Conservation (phyloP, 2,329 filamentous ascomycete genomes). For the Furcasterigmium furcatum region DNA sequence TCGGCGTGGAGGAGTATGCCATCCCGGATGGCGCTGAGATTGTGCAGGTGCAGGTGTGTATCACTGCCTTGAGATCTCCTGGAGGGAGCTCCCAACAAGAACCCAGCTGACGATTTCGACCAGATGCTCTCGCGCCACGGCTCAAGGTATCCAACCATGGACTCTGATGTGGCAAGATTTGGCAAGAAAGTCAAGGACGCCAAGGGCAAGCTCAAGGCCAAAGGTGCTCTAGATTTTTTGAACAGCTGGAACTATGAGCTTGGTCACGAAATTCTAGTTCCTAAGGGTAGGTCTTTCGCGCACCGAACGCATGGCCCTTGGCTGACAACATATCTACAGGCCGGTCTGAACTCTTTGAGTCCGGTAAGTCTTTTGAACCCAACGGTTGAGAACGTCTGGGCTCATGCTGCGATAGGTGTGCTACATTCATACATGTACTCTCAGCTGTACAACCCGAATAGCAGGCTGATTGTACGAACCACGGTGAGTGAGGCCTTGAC, state of each 20-base stretch:
- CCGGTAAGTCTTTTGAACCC: conserved; percentile 28
- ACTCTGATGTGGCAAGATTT: conserved; percentile 50
- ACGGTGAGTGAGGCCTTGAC: conserved; percentile 39
- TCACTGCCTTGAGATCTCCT: background rate
- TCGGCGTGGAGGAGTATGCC: conserved; percentile 70
- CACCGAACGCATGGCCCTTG: background rate
- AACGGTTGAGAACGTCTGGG: background rate
- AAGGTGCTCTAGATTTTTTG: conserved; percentile 61
- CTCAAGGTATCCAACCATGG: conserved; percentile 66
- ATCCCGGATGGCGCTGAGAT: conserved; percentile 65
- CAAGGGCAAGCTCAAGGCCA: conserved; percentile 49
- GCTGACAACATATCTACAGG: conserved; percentile 23
- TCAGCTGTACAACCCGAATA: conserved; percentile 66
- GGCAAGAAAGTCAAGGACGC: conserved; percentile 56
- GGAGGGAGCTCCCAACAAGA: background rate
- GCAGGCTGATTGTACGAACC: conserved; percentile 70
- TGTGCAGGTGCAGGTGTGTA: conserved; percentile 54
- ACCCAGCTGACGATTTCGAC: background rate
- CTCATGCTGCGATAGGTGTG: conserved; percentile 39
- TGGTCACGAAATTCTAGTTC: conserved; percentile 69
- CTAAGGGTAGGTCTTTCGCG: conserved; percentile 40
- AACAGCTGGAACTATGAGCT: conserved; percentile 67
- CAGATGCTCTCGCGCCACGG: conserved; percentile 74
- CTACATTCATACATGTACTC: conserved; percentile 72
- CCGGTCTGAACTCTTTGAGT: conserved; percentile 70